A percentile compares a stretch with the other conserved stretches of the same genome.
Conservation (phyloP, 768 basidiomycete genomes). For the Agaricus bisporus region DNA sequence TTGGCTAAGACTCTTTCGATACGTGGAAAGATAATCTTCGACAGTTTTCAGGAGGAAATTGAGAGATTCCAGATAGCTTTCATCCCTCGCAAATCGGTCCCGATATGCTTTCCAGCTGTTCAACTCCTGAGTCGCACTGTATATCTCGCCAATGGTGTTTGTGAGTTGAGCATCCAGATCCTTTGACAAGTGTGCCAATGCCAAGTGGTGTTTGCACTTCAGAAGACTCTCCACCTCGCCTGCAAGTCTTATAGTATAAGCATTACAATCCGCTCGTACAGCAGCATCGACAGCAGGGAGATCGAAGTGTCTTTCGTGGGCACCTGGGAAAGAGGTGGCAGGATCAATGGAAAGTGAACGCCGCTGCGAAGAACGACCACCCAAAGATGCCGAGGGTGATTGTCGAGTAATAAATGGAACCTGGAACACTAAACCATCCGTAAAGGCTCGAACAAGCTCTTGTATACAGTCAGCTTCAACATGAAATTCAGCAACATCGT, state of each 20-base stretch:
- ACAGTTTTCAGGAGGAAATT: constrained; percentile 26
- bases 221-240: constrained; percentile 47
- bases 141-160: constrained; percentile 21
- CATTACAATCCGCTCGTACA: constrained; percentile 65
- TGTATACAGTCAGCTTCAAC: constrained; percentile 31
- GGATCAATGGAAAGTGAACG: constrained; percentile 9
- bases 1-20: constrained; percentile 21
- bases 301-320: constrained; percentile 47
- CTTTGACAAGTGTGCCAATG: constrained; percentile 47
- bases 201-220: constrained; percentile 41
- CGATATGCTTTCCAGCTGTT: constrained; percentile 24
- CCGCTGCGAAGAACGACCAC: not conserved
- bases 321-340: constrained; percentile 6
- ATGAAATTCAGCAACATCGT: constrained; percentile 18
- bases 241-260: constrained; percentile 56
- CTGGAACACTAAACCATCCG: constrained; percentile 40
- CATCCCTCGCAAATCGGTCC: not conserved
- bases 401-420: constrained; percentile 52
- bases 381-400: constrained; percentile 12
- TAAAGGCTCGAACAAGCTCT: constrained; percentile 40
- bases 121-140: constrained; percentile 27
- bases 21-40: constrained; percentile 20
- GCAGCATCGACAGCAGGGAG: constrained; percentile 52
- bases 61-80: constrained; percentile 25
- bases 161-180: constrained; percentile 40